Percentiles rank a stretch among this genome's conserved stretches.
phyloP scores from a whole-genome alignment of 2,329 filamentous ascomycete genomes.

The Cryphonectria radicalis region DNA sequence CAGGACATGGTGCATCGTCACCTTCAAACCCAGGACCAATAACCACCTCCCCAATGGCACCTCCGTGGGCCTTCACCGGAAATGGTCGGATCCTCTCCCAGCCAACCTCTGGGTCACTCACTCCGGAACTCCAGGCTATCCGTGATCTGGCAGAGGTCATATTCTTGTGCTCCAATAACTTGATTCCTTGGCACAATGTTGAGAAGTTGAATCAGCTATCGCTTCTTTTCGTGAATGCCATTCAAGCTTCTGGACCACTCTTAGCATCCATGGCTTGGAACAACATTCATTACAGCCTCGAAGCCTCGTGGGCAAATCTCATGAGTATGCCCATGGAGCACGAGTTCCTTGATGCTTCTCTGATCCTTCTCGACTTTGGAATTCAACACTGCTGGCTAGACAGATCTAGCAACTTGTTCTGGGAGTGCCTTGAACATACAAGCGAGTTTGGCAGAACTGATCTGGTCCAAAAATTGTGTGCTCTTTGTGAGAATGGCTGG shows the following conservation, averaged over 20 bases:
- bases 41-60: not conserved
- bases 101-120: not conserved
- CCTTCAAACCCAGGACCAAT: too few relatives aligned
- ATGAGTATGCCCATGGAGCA: too few relatives aligned
- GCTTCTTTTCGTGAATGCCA: not conserved
- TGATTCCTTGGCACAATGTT: not conserved
- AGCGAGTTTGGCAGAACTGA: not conserved
- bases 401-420: not conserved
- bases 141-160: not conserved
- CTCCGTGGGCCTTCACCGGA: not conserved
- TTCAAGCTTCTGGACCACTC: not conserved
- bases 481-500: not conserved
- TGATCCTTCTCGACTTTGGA: not conserved
- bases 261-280: not conserved
- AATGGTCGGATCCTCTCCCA: not conserved
- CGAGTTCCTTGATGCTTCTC: not conserved
- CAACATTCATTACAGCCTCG: not conserved
- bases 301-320: not conserved
- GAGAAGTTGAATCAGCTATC: not conserved
- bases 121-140: not conserved
- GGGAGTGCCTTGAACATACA: accelerated
- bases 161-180: not conserved
- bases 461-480: not conserved
- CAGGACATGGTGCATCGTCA: not conserved
- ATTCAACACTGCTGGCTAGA: not conserved